Evolutionary conservation across 1,139 yeast genomes (phyloP).

Genomic region (Sugiyamaella paludigena): DNA sequence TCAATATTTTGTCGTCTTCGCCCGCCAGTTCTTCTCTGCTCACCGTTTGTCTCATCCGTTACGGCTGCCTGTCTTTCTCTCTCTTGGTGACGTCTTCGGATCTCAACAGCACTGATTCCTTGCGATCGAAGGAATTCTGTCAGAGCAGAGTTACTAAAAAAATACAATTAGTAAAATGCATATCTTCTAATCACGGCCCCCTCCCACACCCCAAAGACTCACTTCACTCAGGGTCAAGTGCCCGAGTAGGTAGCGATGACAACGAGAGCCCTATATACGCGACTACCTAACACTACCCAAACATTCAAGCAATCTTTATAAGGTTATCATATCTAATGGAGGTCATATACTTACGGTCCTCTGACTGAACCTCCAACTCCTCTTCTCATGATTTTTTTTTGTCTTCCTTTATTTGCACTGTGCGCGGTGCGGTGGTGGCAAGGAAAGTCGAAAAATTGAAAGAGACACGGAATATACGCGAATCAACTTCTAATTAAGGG

Average conservation of each 20-base stretch:
- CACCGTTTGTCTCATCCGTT: slow-evolving; percentile 24
- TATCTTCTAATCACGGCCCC: background rate
- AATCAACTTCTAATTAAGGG: too few species aligned
- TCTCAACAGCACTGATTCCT: slow-evolving; percentile 82
- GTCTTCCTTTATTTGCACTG: too few species aligned
- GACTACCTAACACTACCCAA: too few species aligned
- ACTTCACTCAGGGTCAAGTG: too few species aligned
- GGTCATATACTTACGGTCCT: slow-evolving; percentile 11
- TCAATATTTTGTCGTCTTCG: slow-evolving; percentile 12
- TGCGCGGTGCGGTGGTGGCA: too few species aligned
- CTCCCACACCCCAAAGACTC: too few species aligned
- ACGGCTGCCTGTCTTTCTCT: slow-evolving; percentile 22
- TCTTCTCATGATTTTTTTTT: slow-evolving; percentile 1
- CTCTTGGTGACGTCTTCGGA: slow-evolving; percentile 57
- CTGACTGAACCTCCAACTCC: slow-evolving; percentile 2
- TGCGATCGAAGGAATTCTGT: slow-evolving; percentile 53
- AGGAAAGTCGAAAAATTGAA: too few species aligned
- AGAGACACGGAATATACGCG: too few species aligned
- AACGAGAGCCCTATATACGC: too few species aligned
- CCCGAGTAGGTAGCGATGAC: too few species aligned
- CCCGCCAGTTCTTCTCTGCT: slow-evolving; percentile 17
- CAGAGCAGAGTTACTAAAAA: slow-evolving; percentile 39
- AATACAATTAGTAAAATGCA: background rate
- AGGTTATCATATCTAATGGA: too few species aligned
- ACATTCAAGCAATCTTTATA: too few species aligned